Conservation (phyloP, 305 asterid genomes). For the Striga hermonthica region DNA sequence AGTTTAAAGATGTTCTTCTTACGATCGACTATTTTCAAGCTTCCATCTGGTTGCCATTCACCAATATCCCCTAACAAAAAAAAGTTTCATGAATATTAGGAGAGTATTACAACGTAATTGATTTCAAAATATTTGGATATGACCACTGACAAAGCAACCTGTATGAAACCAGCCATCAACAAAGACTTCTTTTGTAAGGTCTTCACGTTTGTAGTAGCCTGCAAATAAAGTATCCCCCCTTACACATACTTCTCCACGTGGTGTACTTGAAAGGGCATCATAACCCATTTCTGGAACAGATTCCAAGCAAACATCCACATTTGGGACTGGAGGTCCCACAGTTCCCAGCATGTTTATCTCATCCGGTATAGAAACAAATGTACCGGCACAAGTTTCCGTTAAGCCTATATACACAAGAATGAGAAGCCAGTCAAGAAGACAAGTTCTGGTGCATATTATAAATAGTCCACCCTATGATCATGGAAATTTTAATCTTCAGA, state of each 20-base stretch:
- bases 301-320: conserved; percentile 85
- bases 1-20: conserved; percentile 94
- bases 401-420: conserved; percentile 50
- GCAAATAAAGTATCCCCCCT: conserved; percentile 78
- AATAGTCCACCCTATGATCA: neutral
- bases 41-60: conserved; percentile 88
- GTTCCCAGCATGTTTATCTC: conserved; percentile 79
- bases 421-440: conserved; percentile 7
- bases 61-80: conserved; percentile 74
- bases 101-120: conserved; percentile 15
- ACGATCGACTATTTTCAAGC: conserved; percentile 85
- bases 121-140: conserved; percentile 20
- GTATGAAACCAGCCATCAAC: conserved; percentile 97
- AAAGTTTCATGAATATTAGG: conserved; percentile 20
- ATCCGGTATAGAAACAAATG: conserved; percentile 82
- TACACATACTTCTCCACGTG: conserved; percentile 90
- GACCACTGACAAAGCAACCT: conserved; percentile 44
- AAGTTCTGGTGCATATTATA: conserved; percentile 18
- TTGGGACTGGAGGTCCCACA: conserved; percentile 95
- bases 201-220: conserved; percentile 90
- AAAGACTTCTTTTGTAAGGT: conserved; percentile 85
- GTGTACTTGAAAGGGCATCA: conserved; percentile 67
- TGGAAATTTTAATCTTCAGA: neutral
- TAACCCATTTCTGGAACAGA: conserved; percentile 98
- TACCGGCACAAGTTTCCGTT: conserved; percentile 96